phyloP scores from a whole-genome alignment of 2,329 filamentous ascomycete species.

The Penicillium sp. region DNA sequence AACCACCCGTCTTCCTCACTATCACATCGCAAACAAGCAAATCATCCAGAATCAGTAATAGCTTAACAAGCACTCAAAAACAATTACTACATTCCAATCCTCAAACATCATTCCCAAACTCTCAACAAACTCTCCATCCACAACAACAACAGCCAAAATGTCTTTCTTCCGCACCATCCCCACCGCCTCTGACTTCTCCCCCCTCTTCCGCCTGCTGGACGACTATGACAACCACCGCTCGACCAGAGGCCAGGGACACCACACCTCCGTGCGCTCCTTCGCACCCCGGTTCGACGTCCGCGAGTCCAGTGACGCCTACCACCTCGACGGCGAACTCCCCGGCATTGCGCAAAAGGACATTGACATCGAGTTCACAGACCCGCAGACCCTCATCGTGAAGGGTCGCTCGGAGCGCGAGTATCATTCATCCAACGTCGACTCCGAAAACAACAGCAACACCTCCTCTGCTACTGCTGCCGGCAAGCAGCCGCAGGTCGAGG shows the following conservation, averaged over 20 bases:
- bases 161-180: conserved; percentile 40
- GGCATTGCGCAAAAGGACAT: conserved; percentile 54
- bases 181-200: conserved; percentile 43
- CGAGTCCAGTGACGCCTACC: conserved; percentile 50
- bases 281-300: conserved; percentile 54
- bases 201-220: conserved; percentile 54
- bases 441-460: conserved; percentile 41
- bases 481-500: conserved; percentile 15
- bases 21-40: conserved; percentile 17
- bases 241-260: conserved; percentile 18
- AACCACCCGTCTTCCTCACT: conserved; percentile 11
- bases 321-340: conserved; percentile 55
- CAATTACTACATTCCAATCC: not conserved
- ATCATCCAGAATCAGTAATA: conserved; percentile 8
- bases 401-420: conserved; percentile 48
- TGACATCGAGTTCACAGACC: conserved; percentile 54
- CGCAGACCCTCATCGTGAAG: conserved; percentile 53
- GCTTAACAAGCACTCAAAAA: conserved; percentile 6
- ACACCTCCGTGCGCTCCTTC: conserved; percentile 38
- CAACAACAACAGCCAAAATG: conserved; percentile 30
- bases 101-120: not conserved
- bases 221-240: conserved; percentile 47
- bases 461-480: not conserved
- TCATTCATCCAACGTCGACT: conserved; percentile 40
- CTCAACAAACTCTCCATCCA: not conserved